Evolutionary conservation across 2,329 filamentous ascomycete genomes (phyloP), one percentile per base, ranked within the genome.

Genomic region (Aspergillus tanneri): DNA sequence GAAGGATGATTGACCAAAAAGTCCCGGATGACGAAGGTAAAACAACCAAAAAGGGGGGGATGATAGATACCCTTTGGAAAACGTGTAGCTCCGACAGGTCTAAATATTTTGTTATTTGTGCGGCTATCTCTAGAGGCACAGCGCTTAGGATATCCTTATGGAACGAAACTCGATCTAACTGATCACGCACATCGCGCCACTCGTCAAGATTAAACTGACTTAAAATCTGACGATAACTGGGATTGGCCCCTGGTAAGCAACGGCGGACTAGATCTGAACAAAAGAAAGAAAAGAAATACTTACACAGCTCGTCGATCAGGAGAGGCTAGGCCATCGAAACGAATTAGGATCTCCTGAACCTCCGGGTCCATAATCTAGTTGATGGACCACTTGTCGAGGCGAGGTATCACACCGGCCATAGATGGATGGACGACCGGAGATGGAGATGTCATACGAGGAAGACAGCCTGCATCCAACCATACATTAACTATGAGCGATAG

Each of bases 121-220:
- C 50, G 3, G 60, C 58, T n/a, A 72, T 46, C 49, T 72, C 69
- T 5, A 61, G 11, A 3, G 68, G 69, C 19, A 70, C 43, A 1
- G 50, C 51, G 11, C 56, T 60, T 3, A 72, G 28, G n/a, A 72
- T 58, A 49, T 72, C 69, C 25, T 54, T 57, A 18, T 66, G 53
- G 21, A 70, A 61, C 11, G 54, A 56, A 14, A 46, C 47, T n/a
- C 43, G 14, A 27, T 59, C 49, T 5, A 61, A 41, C 27, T 52
- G 55, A 14, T 44, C 24, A 45, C 58, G 54, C 8, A 69, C 47
- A 35, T 65, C 58, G 12, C 65, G 63, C 61, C 65, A 67, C 54
- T 71, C 69, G 34, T 62, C 23, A 3, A 48, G 43, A 11, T 27
- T 41, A 21, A 72, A 49, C 19, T 60, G 51, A 32, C 61, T 52